These are phyloP conservation scores for Euphorbia lathyris DNA, from an alignment of 345 rosid genomes.

Conservation along the genomic window DNA sequence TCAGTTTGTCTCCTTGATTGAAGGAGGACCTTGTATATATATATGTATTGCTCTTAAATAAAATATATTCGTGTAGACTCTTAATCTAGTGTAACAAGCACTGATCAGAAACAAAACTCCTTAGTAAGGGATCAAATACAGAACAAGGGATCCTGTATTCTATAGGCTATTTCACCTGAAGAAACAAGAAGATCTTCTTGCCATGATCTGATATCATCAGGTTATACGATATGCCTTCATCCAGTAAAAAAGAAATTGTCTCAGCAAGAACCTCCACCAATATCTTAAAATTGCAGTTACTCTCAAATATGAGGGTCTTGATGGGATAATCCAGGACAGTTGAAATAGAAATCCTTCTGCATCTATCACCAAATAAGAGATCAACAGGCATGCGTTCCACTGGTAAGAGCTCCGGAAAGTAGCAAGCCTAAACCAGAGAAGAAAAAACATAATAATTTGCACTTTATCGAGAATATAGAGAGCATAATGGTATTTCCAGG, in stretches of 20 bases:
- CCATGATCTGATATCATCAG: conserved; percentile 36
- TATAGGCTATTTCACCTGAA: conserved; percentile 27
- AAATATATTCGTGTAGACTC: no score
- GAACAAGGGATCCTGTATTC: neutral
- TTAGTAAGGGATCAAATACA: neutral
- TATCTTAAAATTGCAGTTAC: conserved; percentile 21
- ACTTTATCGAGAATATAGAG: neutral
- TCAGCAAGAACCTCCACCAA: conserved; percentile 21
- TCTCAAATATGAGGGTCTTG: conserved; percentile 31
- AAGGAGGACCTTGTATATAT: no score
- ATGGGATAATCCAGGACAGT: conserved; percentile 33
- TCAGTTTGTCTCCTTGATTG: no score
- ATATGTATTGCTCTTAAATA: no score
- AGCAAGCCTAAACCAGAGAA: conserved; percentile 33
- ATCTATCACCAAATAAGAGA: conserved; percentile 19
- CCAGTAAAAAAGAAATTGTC: conserved; percentile 27
- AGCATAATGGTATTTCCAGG: neutral
- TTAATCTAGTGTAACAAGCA: no score
- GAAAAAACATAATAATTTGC: conserved; percentile 7
- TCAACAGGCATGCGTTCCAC: conserved; percentile 34
- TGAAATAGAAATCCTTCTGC: conserved; percentile 19
- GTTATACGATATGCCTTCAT: conserved; percentile 25
- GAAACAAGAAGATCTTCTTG: conserved; percentile 33
- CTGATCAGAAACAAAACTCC: neutral
- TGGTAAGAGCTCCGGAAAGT: conserved; percentile 31